A percentile compares a stretch with the other conserved stretches of the same genome.
These are phyloP conservation scores for Multifurca ochricompacta DNA, from an alignment of 768 basidiomycete species.

Conservation along the genomic window DNA sequence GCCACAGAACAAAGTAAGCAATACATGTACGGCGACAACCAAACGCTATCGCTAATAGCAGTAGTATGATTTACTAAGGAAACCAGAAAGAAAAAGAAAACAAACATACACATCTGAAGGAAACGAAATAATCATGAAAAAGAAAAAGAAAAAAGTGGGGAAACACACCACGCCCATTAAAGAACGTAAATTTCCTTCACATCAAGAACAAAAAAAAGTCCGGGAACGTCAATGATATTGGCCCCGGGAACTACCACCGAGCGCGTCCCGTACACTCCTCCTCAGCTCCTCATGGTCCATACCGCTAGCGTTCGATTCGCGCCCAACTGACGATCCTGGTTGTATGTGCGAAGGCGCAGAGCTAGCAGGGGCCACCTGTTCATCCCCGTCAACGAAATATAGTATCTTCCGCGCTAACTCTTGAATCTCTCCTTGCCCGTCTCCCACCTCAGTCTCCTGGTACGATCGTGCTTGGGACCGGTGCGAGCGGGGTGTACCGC, in stretches of 20 bases:
- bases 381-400: constrained; percentile 79
- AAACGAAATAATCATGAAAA: constrained; percentile 13
- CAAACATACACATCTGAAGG: constrained; percentile 12
- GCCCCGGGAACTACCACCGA: constrained; percentile 53
- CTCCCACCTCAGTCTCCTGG: constrained; percentile 76
- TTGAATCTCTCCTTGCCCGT: constrained; percentile 89
- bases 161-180: neutral
- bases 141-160: neutral
- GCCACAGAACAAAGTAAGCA: too few species aligned
- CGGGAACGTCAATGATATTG: constrained; percentile 20
- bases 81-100: neutral
- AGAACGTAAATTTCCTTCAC: neutral
- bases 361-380: constrained; percentile 52
- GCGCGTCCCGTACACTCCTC: constrained; percentile 76
- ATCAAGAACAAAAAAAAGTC: neutral
- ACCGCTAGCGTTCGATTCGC: constrained; percentile 39
- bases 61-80: neutral
- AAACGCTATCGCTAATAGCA: neutral
- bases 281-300: constrained; percentile 75
- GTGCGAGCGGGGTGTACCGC: constrained; percentile 63
- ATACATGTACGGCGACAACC: too few species aligned
- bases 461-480: constrained; percentile 63
- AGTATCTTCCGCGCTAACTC: constrained; percentile 76
- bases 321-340: constrained; percentile 60
- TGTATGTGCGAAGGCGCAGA: constrained; percentile 58